Conservation (phyloP, 257 asterid genomes). For the Leptodermis oblonga region DNA sequence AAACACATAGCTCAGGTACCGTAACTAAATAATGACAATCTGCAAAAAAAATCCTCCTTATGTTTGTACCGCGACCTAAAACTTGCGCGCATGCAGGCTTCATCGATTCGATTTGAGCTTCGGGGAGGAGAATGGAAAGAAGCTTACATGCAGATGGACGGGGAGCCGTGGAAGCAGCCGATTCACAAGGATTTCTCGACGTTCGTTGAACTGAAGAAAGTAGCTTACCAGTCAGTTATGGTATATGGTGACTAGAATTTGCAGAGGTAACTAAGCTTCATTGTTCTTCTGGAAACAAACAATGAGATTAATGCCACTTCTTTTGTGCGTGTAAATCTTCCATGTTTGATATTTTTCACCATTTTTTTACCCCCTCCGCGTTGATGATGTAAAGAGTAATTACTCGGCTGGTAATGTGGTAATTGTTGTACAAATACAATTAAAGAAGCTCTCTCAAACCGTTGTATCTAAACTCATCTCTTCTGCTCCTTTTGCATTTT, state of each 20-base stretch:
- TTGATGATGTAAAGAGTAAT: background rate
- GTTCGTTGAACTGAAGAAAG: background rate
- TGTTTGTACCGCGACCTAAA: background rate
- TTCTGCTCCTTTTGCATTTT: too few relatives aligned
- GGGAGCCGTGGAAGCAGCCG: conserved; percentile 96
- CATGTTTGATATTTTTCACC: background rate
- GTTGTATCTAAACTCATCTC: too few relatives aligned
- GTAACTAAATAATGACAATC: background rate
- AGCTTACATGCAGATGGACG: conserved; percentile 86
- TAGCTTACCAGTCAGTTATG: conserved; percentile 46
- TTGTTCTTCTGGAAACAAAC: background rate
- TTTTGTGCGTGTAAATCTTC: background rate
- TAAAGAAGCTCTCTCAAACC: too few relatives aligned
- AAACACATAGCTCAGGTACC: conserved; percentile 90
- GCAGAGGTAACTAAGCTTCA: background rate
- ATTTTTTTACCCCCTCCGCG: background rate
- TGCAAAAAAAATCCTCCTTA: background rate
- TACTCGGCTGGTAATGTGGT: background rate
- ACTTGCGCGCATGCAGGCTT: conserved; percentile 40
- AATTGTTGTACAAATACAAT: background rate
- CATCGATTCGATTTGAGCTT: conserved; percentile 68
- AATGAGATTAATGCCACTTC: background rate
- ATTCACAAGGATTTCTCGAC: conserved; percentile 50
- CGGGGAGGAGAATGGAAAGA: conserved; percentile 91
- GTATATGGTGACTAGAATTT: conserved; percentile 41